phyloP scores from a whole-genome alignment of 148 eudicot genomes.

The Cornus florida region DNA sequence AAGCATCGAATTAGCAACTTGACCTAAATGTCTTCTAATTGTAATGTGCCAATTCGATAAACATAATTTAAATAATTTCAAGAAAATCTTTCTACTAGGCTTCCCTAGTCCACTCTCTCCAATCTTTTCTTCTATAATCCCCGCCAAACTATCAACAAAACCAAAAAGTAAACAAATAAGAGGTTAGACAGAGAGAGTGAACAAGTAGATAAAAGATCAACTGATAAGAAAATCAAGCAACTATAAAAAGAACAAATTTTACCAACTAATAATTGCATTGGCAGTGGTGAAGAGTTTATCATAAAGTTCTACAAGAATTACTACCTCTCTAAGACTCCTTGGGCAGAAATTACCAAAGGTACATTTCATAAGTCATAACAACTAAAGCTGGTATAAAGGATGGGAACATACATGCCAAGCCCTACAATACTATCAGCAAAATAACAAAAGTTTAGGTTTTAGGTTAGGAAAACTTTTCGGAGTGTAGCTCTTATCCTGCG shows the following conservation, averaged over 20 bases:
- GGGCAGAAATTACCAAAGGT: not conserved
- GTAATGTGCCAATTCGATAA: no score
- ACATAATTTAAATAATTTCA: no score
- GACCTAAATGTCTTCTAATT: no score
- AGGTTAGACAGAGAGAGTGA: no score
- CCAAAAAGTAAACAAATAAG: no score
- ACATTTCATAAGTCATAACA: not conserved
- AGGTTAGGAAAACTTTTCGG: conserved; percentile 1
- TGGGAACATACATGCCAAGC: conserved; percentile 2
- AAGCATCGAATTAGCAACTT: no score
- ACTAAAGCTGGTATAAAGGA: not conserved
- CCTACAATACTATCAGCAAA: conserved; percentile 6
- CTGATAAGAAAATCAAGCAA: not conserved
- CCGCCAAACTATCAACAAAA: no score
- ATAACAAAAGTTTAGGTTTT: not conserved
- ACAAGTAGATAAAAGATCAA: no score
- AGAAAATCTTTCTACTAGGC: no score
- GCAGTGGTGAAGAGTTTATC: not conserved
- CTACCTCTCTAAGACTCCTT: not conserved
- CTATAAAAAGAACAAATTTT: not conserved
- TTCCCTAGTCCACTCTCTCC: no score
- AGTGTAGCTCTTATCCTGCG: not conserved
- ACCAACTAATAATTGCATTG: not conserved
- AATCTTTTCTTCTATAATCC: no score
- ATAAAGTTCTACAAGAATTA: not conserved